A percentile compares a stretch with the other conserved stretches of the same genome.
Conservation (phyloP, 768 basidiomycete species). For the Thelephora ganbajun region DNA sequence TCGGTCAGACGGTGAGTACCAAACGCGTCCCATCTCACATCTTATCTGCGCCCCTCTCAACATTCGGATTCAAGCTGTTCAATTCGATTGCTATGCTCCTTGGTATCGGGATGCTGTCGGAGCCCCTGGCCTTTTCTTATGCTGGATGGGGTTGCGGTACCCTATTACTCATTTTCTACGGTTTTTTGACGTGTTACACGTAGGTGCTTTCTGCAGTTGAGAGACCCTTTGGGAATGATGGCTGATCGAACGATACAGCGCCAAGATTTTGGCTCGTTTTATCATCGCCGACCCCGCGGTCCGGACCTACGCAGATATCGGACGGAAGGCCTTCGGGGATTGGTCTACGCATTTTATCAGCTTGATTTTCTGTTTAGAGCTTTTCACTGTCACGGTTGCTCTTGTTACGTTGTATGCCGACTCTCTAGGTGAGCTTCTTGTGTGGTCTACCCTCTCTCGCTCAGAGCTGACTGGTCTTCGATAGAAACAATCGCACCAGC, state of each 20-base stretch:
- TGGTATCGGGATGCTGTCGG: slow-evolving; percentile 81
- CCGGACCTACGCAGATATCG: slow-evolving; percentile 82
- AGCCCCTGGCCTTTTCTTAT: slow-evolving; percentile 84
- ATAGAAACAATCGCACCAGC: slow-evolving; percentile 49
- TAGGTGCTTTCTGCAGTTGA: slow-evolving; percentile 23
- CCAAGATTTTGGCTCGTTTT: slow-evolving; percentile 72
- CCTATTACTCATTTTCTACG: slow-evolving; percentile 60
- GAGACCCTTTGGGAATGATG: not conserved
- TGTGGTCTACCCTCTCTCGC: too few species aligned
- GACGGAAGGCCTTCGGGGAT: slow-evolving; percentile 76
- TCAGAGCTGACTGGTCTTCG: too few species aligned
- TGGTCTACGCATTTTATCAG: slow-evolving; percentile 52
- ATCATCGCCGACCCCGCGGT: slow-evolving; percentile 57
- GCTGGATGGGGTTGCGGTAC: slow-evolving; percentile 82
- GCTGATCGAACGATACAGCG: slow-evolving; percentile 29
- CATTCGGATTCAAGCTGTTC: slow-evolving; percentile 43
- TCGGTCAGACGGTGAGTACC: slow-evolving; percentile 50
- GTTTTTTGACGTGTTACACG: slow-evolving; percentile 80
- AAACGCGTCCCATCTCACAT: not conserved
- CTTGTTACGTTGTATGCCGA: slow-evolving; percentile 87
- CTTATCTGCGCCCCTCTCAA: not conserved
- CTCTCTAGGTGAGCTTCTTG: slow-evolving; percentile 28
- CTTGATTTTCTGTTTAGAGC: slow-evolving; percentile 70
- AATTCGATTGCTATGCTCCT: slow-evolving; percentile 78
- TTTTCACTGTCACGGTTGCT: slow-evolving; percentile 80